phyloP scores from a whole-genome alignment of 805 yeast species.

The Wilhelminamyces savonicus region DNA sequence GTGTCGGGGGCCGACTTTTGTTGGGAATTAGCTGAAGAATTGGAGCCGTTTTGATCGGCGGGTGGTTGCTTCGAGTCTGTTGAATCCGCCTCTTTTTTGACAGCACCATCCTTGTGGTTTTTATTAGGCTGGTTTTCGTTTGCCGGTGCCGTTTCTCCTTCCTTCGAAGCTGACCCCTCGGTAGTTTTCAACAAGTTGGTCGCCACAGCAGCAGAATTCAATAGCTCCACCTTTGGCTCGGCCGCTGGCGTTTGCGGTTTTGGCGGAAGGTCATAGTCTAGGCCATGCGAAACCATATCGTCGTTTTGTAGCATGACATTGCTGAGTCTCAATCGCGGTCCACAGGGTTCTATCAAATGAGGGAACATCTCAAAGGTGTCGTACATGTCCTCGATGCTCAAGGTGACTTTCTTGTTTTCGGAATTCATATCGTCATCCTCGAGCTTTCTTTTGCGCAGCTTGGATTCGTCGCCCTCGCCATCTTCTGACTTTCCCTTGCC shows the following conservation, averaged over 20 bases:
- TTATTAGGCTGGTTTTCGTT: slow-evolving; percentile 1
- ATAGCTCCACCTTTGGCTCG: slow-evolving; percentile 2
- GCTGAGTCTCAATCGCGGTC: slow-evolving; percentile 48
- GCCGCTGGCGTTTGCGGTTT: slow-evolving; percentile 8
- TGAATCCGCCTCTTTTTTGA: slow-evolving; percentile 1
- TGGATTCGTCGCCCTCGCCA: slow-evolving; percentile 19
- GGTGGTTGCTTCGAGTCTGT: slow-evolving; percentile 1
- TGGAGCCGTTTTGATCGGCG: no score
- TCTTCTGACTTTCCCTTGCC: slow-evolving; percentile 13
- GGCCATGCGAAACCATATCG: slow-evolving; percentile 21
- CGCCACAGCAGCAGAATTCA: background rate
- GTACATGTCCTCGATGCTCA: slow-evolving; percentile 62
- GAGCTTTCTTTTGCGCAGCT: slow-evolving; percentile 11
- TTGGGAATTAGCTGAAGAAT: no score
- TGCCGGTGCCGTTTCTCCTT: background rate
- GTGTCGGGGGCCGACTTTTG: no score
- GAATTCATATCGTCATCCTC: slow-evolving; percentile 3
- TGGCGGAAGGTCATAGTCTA: slow-evolving; percentile 26
- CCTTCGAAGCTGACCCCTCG: no score
- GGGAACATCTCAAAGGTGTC: slow-evolving; percentile 63
- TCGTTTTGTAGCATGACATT: slow-evolving; percentile 52
- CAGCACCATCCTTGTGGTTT: slow-evolving; percentile 2
- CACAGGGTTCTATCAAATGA: slow-evolving; percentile 61
- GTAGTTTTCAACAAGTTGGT: no score
- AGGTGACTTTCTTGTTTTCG: slow-evolving; percentile 19